These are phyloP conservation scores for Lotus japonicus DNA, from an alignment of 306 rosid genomes.

Conservation along the genomic window DNA sequence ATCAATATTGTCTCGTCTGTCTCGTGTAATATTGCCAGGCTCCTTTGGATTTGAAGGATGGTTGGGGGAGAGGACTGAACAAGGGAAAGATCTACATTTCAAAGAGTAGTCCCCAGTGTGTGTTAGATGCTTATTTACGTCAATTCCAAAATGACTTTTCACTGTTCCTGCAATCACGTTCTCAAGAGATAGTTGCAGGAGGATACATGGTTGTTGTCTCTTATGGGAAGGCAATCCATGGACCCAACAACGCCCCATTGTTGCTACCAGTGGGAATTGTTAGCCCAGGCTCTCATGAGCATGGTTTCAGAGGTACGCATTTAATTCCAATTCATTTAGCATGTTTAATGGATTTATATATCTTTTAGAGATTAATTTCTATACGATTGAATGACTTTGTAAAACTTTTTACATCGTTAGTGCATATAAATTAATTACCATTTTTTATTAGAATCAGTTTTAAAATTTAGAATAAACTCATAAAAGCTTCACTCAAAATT, in stretches of 20 bases:
- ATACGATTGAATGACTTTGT: no score
- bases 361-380: neutral
- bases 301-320: slow-evolving; percentile 51
- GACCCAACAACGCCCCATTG: slow-evolving; percentile 46
- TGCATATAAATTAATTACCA: no score
- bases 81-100: slow-evolving; percentile 68
- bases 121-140: slow-evolving; percentile 42
- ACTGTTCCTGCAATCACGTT: slow-evolving; percentile 40
- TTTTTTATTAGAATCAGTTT: no score
- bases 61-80: slow-evolving; percentile 22
- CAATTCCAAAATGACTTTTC: slow-evolving; percentile 57
- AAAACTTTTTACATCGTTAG: no score
- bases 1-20: no score
- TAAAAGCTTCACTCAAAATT: no score
- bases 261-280: slow-evolving; percentile 65
- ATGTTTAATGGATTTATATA: no score
- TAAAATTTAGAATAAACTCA: no score
- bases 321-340: no score
- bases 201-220: slow-evolving; percentile 68
- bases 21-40: slow-evolving; percentile 15
- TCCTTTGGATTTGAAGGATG: slow-evolving; percentile 32
- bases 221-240: slow-evolving; percentile 44
- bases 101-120: slow-evolving; percentile 49
- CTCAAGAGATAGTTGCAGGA: slow-evolving; percentile 39
- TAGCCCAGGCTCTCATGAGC: slow-evolving; percentile 47